A percentile compares a stretch with the other conserved stretches of the same genome.
Evolutionary conservation across 805 yeast genomes (phyloP).

Genomic region (Yarrowia yakushimensis): DNA sequence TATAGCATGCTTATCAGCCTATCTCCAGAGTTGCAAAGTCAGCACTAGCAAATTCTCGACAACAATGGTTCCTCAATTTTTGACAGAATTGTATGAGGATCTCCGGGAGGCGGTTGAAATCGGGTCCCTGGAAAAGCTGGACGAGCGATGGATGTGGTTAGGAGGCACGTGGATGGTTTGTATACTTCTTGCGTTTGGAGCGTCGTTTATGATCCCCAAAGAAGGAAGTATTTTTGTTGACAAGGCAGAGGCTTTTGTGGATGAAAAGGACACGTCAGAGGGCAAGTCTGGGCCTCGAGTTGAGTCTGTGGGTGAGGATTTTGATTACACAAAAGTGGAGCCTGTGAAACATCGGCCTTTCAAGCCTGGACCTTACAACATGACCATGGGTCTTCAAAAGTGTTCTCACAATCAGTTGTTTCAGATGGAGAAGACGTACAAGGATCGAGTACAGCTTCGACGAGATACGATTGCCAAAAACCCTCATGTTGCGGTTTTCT

Average conservation of each 20-base stretch:
- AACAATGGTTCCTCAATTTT: neutral
- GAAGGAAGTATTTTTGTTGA: neutral
- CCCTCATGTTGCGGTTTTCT: slow-evolving; percentile 38
- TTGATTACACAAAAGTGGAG: slow-evolving; percentile 5
- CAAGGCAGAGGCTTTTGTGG: neutral
- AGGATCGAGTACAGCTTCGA: slow-evolving; percentile 44
- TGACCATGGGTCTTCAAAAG: slow-evolving; percentile 61
- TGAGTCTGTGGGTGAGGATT: neutral
- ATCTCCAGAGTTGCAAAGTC: slow-evolving; percentile 1
- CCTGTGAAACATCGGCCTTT: slow-evolving; percentile 47
- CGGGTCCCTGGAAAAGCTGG: neutral
- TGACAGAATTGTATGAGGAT: neutral
- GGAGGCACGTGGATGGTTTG: slow-evolving; percentile 17
- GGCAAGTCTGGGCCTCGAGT: neutral
- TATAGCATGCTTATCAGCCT: neutral
- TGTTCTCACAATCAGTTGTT: slow-evolving; percentile 54
- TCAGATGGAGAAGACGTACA: slow-evolving; percentile 58
- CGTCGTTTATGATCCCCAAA: neutral
- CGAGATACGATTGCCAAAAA: slow-evolving; percentile 36
- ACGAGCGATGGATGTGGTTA: slow-evolving; percentile 16
- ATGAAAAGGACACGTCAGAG: neutral
- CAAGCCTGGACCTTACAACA: slow-evolving; percentile 54
- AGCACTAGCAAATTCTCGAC: neutral
- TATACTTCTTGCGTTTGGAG: neutral
- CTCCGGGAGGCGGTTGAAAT: neutral